Evolutionary conservation across 768 basidiomycete species (phyloP), one percentile per base, ranked within the genome.

Genomic region (Boletus sp.): DNA sequence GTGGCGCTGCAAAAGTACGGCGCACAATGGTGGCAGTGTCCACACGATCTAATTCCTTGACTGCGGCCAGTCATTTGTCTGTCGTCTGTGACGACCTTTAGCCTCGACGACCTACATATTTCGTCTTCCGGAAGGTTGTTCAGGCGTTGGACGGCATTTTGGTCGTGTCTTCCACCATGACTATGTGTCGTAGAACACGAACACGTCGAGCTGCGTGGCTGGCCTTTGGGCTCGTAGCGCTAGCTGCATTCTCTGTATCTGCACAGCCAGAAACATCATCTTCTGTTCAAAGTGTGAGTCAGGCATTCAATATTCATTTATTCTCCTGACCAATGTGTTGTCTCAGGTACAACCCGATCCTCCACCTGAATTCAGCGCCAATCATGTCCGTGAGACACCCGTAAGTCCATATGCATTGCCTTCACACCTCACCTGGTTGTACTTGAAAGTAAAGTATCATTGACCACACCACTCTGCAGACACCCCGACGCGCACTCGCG

Each of bases 201-300:
- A 64, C 59, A 55, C 65, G 74, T 59, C 80, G 79, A 62, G 80
- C 80, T 43, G 72, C 77, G 44, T 85, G 84, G 83, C 67, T 85
- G 42, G 81, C 82, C 46, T 83, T 84, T 69, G 81, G 79, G 53
- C 74, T 85, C 58, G 71, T 83, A 59, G 79, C 79, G 51, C 66
- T 84, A 23, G 70, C 78, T 38, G 75, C 73, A 27, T 66, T 77
- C 41, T 72, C 78, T 50, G 74, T 76, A 33, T 75, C 79, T 49
- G 77, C 77, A 46, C 77, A 76, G 17, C 56, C 61, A 43, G 61
- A 63, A 29, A 17, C 43, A 10, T 50, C 59, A 1, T 25, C 54
- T 21, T 56, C 65, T 11, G 51, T 48, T 30, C 59, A 62, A 45
- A 57, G 42, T 34, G 68, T 70, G 55, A 51, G 65, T 9, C 10